Percentiles rank a stretch among this genome's conserved stretches.
Evolutionary conservation across 805 yeast species (phyloP).

Genomic region (Wickerhamomyces silvicola): DNA sequence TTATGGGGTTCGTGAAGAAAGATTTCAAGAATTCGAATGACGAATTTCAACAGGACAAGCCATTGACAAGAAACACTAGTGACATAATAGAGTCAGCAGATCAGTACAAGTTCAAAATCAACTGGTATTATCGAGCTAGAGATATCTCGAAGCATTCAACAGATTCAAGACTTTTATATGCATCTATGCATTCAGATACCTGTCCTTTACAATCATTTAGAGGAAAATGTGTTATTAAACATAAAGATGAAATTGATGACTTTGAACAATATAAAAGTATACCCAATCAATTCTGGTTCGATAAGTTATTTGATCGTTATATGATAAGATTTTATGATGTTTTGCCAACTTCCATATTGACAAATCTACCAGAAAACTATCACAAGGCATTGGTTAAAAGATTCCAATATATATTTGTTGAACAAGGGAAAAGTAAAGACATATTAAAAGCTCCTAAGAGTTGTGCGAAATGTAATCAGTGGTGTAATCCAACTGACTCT

Average conservation of each 20-base stretch:
- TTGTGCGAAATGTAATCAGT: conserved; percentile 74
- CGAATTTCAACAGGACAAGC: conserved; percentile 13
- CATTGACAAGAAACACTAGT: conserved; percentile 4
- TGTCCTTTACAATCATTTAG: conserved; percentile 73
- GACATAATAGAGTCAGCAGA: conserved; percentile 38
- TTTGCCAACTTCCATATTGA: conserved; percentile 53
- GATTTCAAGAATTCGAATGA: conserved; percentile 16
- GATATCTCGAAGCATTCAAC: conserved; percentile 63
- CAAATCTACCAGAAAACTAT: conserved; percentile 53
- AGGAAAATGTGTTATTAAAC: conserved; percentile 68
- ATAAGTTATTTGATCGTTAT: conserved; percentile 77
- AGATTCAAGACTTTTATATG: conserved; percentile 73
- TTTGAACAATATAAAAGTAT: conserved; percentile 41
- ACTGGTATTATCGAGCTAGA: conserved; percentile 88
- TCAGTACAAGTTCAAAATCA: conserved; percentile 57
- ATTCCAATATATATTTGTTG: conserved; percentile 70
- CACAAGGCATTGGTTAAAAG: conserved; percentile 57
- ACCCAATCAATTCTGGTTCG: conserved; percentile 79
- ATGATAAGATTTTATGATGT: conserved; percentile 80
- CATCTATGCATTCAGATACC: conserved; percentile 79
- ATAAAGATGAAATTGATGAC: conserved; percentile 54
- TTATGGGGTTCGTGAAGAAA: conserved; percentile 61
- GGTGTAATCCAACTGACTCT: conserved; percentile 74
- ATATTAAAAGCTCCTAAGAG: conserved; percentile 56
- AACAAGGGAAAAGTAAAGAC: conserved; percentile 56